Evolutionary conservation across 768 basidiomycete species (phyloP), one percentile per base, ranked within the genome.

Genomic region (Piloderma croceum): DNA sequence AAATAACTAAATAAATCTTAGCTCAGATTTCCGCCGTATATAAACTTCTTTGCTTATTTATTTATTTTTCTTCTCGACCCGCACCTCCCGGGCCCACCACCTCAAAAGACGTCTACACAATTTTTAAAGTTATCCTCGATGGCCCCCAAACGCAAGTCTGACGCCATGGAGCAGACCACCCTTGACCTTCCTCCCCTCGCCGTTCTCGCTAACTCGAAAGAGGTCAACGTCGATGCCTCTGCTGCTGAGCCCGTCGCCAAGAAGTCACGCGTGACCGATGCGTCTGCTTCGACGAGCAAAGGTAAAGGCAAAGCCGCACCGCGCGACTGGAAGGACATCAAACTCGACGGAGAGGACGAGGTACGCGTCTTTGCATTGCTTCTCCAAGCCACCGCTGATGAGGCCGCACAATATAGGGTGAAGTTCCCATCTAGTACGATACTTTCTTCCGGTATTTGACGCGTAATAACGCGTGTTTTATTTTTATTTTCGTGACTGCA

Each of bases 141-240:
- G 65, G 53, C 64, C 6, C 50, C 62, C 18, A 71, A 73, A 45
- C 68, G 69, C 59, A 72, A 71, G 50, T 68, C 65, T 3, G 62
- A 68, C 42, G 51, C 25, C 17, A 23, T 44, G 33, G 51, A 50
- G 31, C 39, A 40, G 13, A 7, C 17, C 32, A 29, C 27, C 27
- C 15, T 29, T 29, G 27, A 15, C 27, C 27, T n/a, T n/a, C 54
- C 34, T 43, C 51, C 50, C 17, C 50, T 51, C 24, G 40, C 44
- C 11, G 49, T 39, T 22, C 23, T 42, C 27, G 45, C 45, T 13
- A 42, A 42, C 39, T 33, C 38, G 7, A 49, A 46, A 9, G 23
- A 37, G 11, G 45, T 45, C 17, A 40, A 44, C 27, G 45, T 54
- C 19, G 52, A 49, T 31, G 52, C 41, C 25, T 48, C 46, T 32